Evolutionary conservation across 139 green algal genomes (phyloP), one percentile per base, ranked within the genome.

Genomic region (Chlorella sp.): DNA sequence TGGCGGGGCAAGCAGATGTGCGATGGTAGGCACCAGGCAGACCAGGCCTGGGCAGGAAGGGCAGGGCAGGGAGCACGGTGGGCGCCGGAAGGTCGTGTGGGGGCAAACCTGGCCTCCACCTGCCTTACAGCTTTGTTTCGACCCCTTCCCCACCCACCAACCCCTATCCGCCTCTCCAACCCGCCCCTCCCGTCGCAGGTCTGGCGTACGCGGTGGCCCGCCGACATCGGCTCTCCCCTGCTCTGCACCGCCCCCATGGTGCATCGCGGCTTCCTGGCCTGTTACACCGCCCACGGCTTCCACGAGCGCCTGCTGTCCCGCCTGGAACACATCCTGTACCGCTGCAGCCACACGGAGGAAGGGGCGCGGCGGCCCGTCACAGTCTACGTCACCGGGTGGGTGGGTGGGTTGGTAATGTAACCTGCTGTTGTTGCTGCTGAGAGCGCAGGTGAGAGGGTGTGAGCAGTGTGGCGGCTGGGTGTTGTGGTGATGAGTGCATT

Each of bases 201-300:
- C 15, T 92, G 90, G 90, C 76, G 78, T 30, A 73, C 90, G 1
- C 64, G 40, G 40, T 88, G 83, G 75, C 90, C 85, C 4, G 9
- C 53, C 5, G 61, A 34, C 36, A 14, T 37, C 4, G 90, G 77
- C 85, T 53, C 3, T 39, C 24, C 60, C 11, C 30, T 76, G 16
- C 81, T 86, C 36, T 30, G 89, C 42, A 87, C 57, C 11, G 53
- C 71, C 7, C 89, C 89, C 32, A 87, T 92, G 71, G 89, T 92
- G 28, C 90, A 91, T 57, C 16, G 37, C 19, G 90, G 90, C 66
- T 93, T 93, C 75, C 53, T 88, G 0, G 2, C 36, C 37, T 32
- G 60, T 66, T 93, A 87, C 71, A 85, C 30, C 18, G 84, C 83
- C 53, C 89, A 89, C 37, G 86, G 79, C 9, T 90, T 93, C 53